These are phyloP conservation scores for Scedosporium dehoogii DNA, from an alignment of 2,329 filamentous ascomycete species.

Conservation along the genomic window DNA sequence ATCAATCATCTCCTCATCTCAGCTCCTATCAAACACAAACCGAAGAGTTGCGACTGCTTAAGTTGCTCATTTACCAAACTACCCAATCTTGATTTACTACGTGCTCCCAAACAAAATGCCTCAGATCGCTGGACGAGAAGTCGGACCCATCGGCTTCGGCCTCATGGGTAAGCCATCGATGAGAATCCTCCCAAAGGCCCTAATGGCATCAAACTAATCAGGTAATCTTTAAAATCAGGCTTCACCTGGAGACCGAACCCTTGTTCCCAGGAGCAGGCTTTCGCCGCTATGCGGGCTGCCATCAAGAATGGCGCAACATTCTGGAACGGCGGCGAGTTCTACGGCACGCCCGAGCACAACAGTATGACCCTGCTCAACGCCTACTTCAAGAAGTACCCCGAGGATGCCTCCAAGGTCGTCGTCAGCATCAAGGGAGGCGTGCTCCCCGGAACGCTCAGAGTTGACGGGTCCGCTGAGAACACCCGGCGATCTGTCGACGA, in stretches of 20 bases:
- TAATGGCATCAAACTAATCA: not conserved
- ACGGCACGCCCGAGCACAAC: conserved; percentile 49
- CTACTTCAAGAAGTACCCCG: conserved; percentile 55
- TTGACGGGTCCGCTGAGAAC: conserved; percentile 42
- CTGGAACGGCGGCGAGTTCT: conserved; percentile 59
- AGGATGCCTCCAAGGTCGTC: conserved; percentile 51
- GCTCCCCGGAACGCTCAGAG: conserved; percentile 21
- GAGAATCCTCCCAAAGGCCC: conserved; percentile 12
- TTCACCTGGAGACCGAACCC: conserved; percentile 31
- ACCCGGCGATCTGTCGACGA: conserved; percentile 50
- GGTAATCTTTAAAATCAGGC: conserved; percentile 17
- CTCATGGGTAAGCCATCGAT: conserved; percentile 35
- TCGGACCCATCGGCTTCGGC: conserved; percentile 43
- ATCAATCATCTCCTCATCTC: too few relatives aligned
- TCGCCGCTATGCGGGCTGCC: conserved; percentile 45
- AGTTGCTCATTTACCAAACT: too few relatives aligned
- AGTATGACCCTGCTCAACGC: conserved; percentile 47
- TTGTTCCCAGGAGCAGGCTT: conserved; percentile 34
- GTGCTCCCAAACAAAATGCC: conserved; percentile 16
- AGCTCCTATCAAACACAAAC: too few relatives aligned
- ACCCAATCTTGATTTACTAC: not conserved
- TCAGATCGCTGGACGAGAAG: conserved; percentile 29
- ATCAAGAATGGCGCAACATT: conserved; percentile 33
- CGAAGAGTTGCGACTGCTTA: too few relatives aligned
- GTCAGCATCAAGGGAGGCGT: conserved; percentile 52